These are phyloP conservation scores for Carpinus fangiana DNA, from an alignment of 306 rosid genomes.

Conservation along the genomic window DNA sequence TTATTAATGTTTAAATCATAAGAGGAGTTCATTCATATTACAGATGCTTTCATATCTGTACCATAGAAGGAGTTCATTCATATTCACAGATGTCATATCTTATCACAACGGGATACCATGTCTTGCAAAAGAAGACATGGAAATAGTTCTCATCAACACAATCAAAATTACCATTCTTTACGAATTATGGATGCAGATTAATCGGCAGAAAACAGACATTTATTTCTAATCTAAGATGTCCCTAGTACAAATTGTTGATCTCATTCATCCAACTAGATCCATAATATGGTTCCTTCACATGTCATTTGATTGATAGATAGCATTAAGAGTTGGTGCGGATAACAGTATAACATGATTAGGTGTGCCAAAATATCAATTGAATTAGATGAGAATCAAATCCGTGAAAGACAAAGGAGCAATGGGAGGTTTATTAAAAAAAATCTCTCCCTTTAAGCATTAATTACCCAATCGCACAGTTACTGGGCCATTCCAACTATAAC, in stretches of 20 bases:
- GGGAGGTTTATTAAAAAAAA: background rate
- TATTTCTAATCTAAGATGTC: background rate
- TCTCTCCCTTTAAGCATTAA: background rate
- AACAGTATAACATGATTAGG: background rate
- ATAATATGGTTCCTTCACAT: background rate
- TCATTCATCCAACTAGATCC: background rate
- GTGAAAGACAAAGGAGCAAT: too few relatives aligned
- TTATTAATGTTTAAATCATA: background rate
- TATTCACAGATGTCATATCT: background rate
- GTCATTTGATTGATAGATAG: background rate
- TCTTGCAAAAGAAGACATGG: background rate
- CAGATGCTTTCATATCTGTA: background rate
- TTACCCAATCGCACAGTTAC: background rate
- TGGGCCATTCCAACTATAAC: background rate
- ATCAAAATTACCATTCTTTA: background rate
- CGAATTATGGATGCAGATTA: background rate
- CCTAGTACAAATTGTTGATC: background rate
- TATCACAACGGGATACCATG: background rate
- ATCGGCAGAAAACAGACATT: background rate
- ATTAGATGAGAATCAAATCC: background rate
- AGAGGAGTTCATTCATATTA: background rate
- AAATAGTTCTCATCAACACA: background rate
- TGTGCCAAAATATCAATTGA: background rate
- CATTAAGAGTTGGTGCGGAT: background rate
- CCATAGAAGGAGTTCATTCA: background rate